A percentile compares a stretch with the other conserved stretches of the same genome.
Evolutionary conservation across 768 basidiomycete species (phyloP).

Genomic region (Pisolithus microcarpus): DNA sequence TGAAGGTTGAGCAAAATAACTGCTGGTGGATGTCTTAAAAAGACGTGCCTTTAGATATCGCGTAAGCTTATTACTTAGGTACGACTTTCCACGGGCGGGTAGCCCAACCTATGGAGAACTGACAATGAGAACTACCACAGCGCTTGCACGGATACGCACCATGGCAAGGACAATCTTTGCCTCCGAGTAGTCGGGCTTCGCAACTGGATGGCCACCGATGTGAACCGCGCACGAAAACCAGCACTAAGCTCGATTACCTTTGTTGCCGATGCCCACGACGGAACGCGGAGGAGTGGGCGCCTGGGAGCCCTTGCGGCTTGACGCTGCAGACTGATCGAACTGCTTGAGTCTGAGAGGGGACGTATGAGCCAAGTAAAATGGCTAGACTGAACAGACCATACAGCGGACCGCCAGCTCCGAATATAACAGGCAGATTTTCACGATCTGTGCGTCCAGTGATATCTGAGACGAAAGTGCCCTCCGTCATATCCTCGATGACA

Average conservation of each 20-base stretch:
- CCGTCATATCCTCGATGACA: slow-evolving; percentile 23
- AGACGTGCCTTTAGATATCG: slow-evolving; percentile 79
- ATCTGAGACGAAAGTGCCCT: slow-evolving; percentile 6
- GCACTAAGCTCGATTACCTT: slow-evolving; percentile 43
- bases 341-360: slow-evolving; percentile 53
- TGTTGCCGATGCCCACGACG: slow-evolving; percentile 84
- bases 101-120: slow-evolving; percentile 66
- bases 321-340: slow-evolving; percentile 69
- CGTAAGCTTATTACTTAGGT: slow-evolving; percentile 96
- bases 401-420: slow-evolving; percentile 76
- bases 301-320: slow-evolving; percentile 64
- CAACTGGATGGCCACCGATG: slow-evolving; percentile 42
- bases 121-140: not conserved
- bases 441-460: slow-evolving; percentile 10
- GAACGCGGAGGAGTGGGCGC: slow-evolving; percentile 74
- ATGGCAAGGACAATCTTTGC: slow-evolving; percentile 98
- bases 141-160: slow-evolving; percentile 40
- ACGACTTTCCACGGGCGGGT: slow-evolving; percentile 97
- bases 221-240: not conserved
- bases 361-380: slow-evolving; percentile 1
- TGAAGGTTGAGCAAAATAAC: slow-evolving; percentile 6
- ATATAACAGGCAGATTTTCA: slow-evolving; percentile 44
- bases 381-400: slow-evolving; percentile 26
- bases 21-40: not conserved
- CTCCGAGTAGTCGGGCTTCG: slow-evolving; percentile 97